Percentiles rank a stretch among this genome's conserved stretches.
Conservation (phyloP, 345 rosid genomes). For the Eucalyptus cloeziana region DNA sequence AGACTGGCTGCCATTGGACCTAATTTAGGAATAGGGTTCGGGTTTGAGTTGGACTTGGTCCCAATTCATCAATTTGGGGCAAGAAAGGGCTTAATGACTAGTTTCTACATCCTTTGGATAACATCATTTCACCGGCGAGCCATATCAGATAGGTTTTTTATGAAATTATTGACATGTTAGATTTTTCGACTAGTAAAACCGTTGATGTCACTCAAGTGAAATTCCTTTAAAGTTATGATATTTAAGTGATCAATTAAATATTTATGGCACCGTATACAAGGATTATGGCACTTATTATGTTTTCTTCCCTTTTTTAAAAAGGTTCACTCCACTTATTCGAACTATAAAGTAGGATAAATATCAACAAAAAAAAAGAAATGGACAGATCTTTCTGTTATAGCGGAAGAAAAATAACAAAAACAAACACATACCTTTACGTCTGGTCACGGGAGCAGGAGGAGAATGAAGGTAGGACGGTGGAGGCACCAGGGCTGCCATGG, state of each 20-base stretch:
- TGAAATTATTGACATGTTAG: neutral
- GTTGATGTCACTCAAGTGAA: neutral
- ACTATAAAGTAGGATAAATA: neutral
- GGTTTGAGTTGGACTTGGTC: neutral
- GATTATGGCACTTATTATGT: neutral
- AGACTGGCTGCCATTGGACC: neutral
- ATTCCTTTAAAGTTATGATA: too few relatives aligned
- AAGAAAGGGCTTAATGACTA: neutral
- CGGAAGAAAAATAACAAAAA: neutral
- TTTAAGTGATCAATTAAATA: too few relatives aligned
- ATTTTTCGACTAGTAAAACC: too few relatives aligned
- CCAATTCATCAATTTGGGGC: neutral
- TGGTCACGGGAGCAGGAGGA: neutral
- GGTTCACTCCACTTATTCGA: neutral
- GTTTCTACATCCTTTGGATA: neutral
- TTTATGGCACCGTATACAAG: neutral
- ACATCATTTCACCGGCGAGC: neutral
- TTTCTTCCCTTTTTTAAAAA: neutral
- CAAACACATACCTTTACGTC: neutral
- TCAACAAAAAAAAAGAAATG: neutral
- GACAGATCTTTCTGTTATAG: neutral
- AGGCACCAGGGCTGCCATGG: neutral
- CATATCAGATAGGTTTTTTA: neutral
- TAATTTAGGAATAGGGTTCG: neutral
- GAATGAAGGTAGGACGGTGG: neutral